Evolutionary conservation across 106 monocot genomes (phyloP), one percentile per base, ranked within the genome.

Genomic region (Acorus gramineus): DNA sequence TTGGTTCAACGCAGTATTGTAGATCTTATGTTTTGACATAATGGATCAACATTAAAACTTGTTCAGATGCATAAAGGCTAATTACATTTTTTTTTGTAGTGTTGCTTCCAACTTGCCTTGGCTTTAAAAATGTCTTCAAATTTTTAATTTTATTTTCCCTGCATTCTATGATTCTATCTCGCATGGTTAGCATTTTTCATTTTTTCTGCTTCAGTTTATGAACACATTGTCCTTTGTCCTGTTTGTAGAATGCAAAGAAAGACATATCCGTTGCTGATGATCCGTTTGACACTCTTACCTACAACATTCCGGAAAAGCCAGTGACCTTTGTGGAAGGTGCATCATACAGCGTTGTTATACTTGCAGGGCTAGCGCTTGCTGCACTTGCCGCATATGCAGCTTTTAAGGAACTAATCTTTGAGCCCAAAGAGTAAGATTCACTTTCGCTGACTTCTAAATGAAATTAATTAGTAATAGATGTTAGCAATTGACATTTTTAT

Each of bases 291-390:
- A 75, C 86, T 12, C 86, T 80, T 3, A 96, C 95, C 5, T 87
- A 96, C 46, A 80, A 96, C 74, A 96, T 96, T 75, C 95, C 95
- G 12, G 87, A 96, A 69, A 96, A 96, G 57, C 95, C 95, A 60
- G 90, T 96, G 62, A 90, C 90, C 14, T 96, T 96, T 66, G 62
- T 82, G 9, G 95, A 96, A 71, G 95, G 95, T 69, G 95, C 95
- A 70, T 96, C 95, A 44, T 96, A 96, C 64, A 83, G 87, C 74
- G 44, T 90, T 47, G 53, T 87, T 42, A 90, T 96, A 82, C 78
- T 96, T 63, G 84, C 82, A 2, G 95, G 95, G 12, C 82, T 96
- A 13, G 95, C 87, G 47, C 46, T 90, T 65, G 95, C 95, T 13
- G 85, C 71, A 4, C 67, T 90, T 56, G 95, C 95, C 59, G 95